Base-by-base conservation (phyloP, 352 stramenopile species). In the Phytophthora pistaciae region DNA sequence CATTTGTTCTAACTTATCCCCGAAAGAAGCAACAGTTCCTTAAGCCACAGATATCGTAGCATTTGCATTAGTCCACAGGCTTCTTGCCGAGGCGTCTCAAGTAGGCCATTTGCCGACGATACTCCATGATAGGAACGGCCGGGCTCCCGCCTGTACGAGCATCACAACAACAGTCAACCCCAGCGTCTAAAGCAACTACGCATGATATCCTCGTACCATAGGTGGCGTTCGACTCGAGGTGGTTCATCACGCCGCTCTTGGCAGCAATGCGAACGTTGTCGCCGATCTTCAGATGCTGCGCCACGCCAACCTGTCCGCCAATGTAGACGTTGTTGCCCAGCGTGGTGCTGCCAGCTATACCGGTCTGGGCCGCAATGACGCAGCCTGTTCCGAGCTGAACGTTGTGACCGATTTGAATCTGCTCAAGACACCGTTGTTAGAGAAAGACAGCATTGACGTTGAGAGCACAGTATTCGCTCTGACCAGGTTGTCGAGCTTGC, bases 321-420 rank as follows among this genome's bases (percentile, higher is more conserved):
- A 95, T 82, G 57, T 93, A 72, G 29, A 96, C 90, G 46, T 91
- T 91, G 20, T 79, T 77, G 20, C 90, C 86, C 25, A 96, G 50
- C 7, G 84, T 94, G 21, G 87, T 94, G 64, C 90, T 96, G 27
- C 88, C 88, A 1, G 88, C 90, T 66, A 96, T 96, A 18, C 88
- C 90, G 1, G 86, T 91, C 61, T 96, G 88, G 10, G 87, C 90
- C 2, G 87, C 87, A 40, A 96, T 82, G 31, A 96, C 83, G 66
- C 90, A 95, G 11, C 80, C 80, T 5, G 52, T 48, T 38, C 88
- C 90, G 52, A 96, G 77, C 48, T 95, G 83, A 13, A 96, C 89
- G 40, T 96, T 96, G 77, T 96, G 90, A 3, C 88, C 90, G 56
- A 96, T 90, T 76, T 96, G 88, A 53, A 96, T 95, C 87, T 94